A percentile compares a stretch with the other conserved stretches of the same genome.
Evolutionary conservation across 495 filamentous ascomycete species (phyloP).

Genomic region (Xylaria telfairii): DNA sequence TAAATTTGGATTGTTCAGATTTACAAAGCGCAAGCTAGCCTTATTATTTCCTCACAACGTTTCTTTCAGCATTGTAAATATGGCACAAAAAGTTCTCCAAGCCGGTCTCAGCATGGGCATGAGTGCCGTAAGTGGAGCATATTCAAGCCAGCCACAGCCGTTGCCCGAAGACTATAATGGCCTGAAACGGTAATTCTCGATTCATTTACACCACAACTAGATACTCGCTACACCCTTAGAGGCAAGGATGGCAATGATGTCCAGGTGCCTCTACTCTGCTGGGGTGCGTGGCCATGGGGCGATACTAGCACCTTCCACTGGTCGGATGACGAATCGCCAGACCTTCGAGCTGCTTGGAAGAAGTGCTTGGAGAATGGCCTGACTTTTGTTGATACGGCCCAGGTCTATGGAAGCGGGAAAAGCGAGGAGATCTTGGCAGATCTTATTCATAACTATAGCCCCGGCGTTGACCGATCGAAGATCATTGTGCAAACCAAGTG

Average conservation of each 20-base stretch:
- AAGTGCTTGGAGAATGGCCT: background rate
- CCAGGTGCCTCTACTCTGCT: background rate
- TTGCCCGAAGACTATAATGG: background rate
- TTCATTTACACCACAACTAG: background rate
- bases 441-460: background rate
- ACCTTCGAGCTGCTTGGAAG: background rate
- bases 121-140: background rate
- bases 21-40: no score
- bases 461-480: background rate
- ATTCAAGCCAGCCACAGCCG: background rate
- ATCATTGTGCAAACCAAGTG: constrained; percentile 1
- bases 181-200: background rate
- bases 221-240: background rate
- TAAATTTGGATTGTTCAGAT: no score
- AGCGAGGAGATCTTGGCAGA: background rate
- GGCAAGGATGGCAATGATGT: background rate
- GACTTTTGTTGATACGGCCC: background rate
- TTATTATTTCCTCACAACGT: no score
- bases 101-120: background rate
- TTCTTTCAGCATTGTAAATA: no score
- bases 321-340: background rate
- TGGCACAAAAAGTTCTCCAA: no score
- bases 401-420: background rate
- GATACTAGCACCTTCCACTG: background rate
- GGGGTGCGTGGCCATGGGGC: background rate